phyloP scores from a whole-genome alignment of 148 eudicot genomes.

The Cornus suecica region DNA sequence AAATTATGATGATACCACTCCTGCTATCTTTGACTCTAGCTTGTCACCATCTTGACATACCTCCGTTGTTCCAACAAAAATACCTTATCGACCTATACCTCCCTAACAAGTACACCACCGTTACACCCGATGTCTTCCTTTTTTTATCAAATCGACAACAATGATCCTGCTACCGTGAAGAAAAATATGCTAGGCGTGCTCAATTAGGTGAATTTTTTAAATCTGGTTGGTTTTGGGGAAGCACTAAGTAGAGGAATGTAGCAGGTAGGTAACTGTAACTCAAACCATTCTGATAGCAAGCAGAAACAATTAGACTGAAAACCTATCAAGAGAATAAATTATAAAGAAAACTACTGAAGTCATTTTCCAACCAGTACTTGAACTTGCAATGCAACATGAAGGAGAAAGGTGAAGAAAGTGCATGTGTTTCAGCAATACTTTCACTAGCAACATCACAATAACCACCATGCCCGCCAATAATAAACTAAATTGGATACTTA shows the following conservation, averaged over 20 bases:
- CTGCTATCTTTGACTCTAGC: neutral
- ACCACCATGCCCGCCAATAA: slow-evolving; percentile 1
- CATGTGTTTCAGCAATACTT: neutral
- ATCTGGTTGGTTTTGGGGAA: no score
- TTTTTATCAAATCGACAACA: no score
- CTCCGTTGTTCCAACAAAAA: neutral
- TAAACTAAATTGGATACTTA: slow-evolving; percentile 52
- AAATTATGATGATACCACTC: neutral
- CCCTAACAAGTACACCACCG: neutral
- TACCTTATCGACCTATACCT: neutral
- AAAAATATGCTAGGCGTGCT: no score
- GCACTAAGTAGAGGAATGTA: neutral
- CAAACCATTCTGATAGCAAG: neutral
- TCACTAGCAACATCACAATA: neutral
- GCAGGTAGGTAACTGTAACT: neutral
- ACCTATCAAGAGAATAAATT: neutral
- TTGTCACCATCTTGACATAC: neutral
- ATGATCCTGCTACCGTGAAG: no score
- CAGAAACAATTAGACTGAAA: neutral
- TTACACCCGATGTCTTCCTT: neutral
- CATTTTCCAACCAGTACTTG: neutral
- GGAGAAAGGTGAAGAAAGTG: neutral
- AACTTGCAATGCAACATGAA: neutral
- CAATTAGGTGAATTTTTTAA: no score
- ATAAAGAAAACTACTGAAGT: no score